Percentiles rank a stretch among this genome's conserved stretches.
phyloP scores from a whole-genome alignment of 2,329 filamentous ascomycete genomes.

The Sporothrix dimorphospora region DNA sequence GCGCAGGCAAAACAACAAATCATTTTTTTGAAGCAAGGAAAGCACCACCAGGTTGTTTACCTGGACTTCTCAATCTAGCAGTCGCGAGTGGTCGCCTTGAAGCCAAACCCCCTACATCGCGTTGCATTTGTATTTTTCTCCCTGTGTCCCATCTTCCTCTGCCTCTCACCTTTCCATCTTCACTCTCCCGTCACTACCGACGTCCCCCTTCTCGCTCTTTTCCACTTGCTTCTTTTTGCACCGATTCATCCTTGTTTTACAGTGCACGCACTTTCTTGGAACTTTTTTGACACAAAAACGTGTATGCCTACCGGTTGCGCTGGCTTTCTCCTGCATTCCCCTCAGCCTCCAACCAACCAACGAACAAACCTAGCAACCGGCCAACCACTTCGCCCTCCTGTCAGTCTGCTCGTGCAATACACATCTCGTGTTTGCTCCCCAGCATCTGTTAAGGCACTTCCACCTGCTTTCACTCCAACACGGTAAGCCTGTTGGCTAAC shows the following conservation, averaged over 20 bases:
- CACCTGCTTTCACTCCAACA: background rate
- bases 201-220: constrained; percentile 10
- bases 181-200: background rate
- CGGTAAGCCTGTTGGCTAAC: constrained; percentile 19
- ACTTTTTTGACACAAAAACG: constrained; percentile 34
- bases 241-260: constrained; percentile 24
- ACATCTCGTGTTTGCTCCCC: background rate
- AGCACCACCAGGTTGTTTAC: constrained; percentile 15
- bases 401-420: constrained; percentile 7
- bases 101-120: background rate
- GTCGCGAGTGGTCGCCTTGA: background rate
- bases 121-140: background rate
- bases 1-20: background rate
- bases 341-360: constrained; percentile 19
- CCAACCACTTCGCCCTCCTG: constrained; percentile 3
- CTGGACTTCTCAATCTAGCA: background rate
- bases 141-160: background rate
- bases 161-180: background rate
- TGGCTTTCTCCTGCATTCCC: background rate
- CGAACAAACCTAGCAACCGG: constrained; percentile 10
- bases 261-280: constrained; percentile 31
- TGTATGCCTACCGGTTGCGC: constrained; percentile 30
- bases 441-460: background rate
- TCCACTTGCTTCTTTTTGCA: constrained; percentile 17
- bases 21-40: background rate